phyloP scores from a whole-genome alignment of 176 grass and related monocot genomes.

The Juncus effusus region DNA sequence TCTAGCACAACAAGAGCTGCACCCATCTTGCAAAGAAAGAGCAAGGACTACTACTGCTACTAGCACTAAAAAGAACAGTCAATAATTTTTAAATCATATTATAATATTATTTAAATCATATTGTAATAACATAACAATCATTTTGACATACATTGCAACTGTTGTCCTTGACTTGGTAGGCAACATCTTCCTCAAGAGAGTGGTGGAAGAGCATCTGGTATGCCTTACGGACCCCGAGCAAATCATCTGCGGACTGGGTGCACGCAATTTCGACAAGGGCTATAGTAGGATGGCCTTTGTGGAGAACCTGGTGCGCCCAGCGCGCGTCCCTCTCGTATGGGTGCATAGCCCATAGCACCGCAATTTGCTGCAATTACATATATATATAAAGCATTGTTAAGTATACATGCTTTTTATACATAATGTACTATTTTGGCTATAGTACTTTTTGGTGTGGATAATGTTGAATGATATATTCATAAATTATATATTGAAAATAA shows the following conservation, averaged over 20 bases:
- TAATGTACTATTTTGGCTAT: too few relatives aligned
- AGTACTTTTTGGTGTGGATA: too few relatives aligned
- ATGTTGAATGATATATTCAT: too few relatives aligned
- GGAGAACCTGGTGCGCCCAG: slow-evolving; percentile 64
- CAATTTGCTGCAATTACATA: slow-evolving; percentile 42
- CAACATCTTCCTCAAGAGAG: slow-evolving; percentile 97
- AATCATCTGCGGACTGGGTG: slow-evolving; percentile 74
- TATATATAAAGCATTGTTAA: neutral
- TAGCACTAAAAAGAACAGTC: too few relatives aligned
- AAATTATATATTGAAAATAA: too few relatives aligned
- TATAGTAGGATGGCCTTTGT: slow-evolving; percentile 51
- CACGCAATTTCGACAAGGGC: slow-evolving; percentile 70
- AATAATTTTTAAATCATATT: too few relatives aligned
- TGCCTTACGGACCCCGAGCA: slow-evolving; percentile 62
- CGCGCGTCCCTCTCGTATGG: slow-evolving; percentile 87
- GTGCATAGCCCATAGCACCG: slow-evolving; percentile 90
- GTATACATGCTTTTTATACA: too few relatives aligned
- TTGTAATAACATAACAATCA: neutral
- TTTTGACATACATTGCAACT: slow-evolving; percentile 48
- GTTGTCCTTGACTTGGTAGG: slow-evolving; percentile 52
- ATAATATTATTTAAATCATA: too few relatives aligned
- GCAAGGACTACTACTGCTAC: too few relatives aligned
- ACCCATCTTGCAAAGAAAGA: too few relatives aligned
- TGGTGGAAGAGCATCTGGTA: slow-evolving; percentile 79
- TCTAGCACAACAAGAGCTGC: too few relatives aligned